These are phyloP conservation scores for Neonectria hederae DNA, from an alignment of 2,329 filamentous ascomycete species.

Conservation along the genomic window DNA sequence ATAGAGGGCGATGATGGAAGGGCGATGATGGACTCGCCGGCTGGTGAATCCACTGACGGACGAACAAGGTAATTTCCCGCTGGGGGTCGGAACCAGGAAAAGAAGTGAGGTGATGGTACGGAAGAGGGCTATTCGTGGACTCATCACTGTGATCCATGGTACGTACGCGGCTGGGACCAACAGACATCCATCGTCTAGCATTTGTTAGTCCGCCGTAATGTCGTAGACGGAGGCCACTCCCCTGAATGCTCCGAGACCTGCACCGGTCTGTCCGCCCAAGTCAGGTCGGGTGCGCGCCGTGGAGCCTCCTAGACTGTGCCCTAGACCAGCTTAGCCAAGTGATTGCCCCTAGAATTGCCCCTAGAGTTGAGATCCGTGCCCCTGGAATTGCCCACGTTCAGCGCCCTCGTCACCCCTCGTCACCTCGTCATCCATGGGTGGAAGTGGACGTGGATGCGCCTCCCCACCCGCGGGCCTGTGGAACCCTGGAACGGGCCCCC, in stretches of 20 bases:
- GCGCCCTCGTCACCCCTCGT: neutral
- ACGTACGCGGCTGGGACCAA: slow-evolving; percentile 1
- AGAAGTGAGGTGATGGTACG: neutral
- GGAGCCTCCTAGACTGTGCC: neutral
- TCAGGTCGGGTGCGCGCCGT: neutral
- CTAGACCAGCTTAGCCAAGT: neutral
- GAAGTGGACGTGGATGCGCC: neutral
- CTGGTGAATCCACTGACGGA: slow-evolving; percentile 19
- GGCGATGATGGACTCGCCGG: slow-evolving; percentile 3
- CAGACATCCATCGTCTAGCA: neutral
- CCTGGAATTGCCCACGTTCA: slow-evolving; percentile 2
- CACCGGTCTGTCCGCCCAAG: neutral
- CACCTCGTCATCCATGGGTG: neutral
- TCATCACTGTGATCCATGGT: neutral
- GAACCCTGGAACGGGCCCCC: slow-evolving; percentile 15
- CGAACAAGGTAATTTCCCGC: slow-evolving; percentile 30
- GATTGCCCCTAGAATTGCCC: slow-evolving; percentile 13
- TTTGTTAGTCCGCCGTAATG: neutral
- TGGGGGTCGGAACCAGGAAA: neutral
- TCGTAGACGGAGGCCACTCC: neutral
- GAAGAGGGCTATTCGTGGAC: neutral
- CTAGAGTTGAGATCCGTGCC: slow-evolving; percentile 1
- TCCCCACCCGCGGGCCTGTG: slow-evolving; percentile 7
- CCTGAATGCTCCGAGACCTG: neutral
- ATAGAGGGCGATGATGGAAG: slow-evolving; percentile 1